A percentile compares a stretch with the other conserved stretches of the same genome.
Conservation (phyloP, 176 grass and related monocot species). For the Zea mays region DNA sequence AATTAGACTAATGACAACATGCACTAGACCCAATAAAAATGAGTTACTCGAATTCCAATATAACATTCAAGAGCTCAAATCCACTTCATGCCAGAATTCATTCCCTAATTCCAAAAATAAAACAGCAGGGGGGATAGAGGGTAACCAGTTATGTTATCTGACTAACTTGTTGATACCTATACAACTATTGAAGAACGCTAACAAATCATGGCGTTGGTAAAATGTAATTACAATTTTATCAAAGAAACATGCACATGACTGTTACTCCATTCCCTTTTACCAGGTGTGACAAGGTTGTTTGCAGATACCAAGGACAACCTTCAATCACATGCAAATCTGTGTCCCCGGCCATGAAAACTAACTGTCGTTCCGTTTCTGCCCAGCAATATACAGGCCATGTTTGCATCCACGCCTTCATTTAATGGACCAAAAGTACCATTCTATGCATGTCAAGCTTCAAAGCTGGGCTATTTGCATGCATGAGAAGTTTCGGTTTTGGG, state of each 20-base stretch:
- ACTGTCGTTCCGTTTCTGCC: neutral
- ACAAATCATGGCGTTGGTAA: neutral
- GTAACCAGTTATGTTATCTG: neutral
- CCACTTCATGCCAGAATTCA: neutral
- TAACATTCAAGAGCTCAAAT: constrained; percentile 4
- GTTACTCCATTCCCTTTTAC: neutral
- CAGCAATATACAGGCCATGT: neutral
- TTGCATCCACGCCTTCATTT: neutral
- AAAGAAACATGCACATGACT: neutral
- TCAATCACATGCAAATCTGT: neutral
- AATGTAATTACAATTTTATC: neutral
- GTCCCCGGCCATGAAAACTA: neutral
- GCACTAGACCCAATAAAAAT: no score
- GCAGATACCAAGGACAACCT: neutral
- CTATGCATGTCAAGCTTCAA: neutral
- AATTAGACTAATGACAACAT: neutral
- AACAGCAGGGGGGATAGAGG: neutral
- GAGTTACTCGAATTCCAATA: neutral
- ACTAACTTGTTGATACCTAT: neutral
- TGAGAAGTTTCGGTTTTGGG: neutral
- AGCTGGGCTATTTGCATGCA: neutral
- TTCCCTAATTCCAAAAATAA: neutral
- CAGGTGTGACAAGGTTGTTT: neutral
- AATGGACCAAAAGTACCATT: neutral
- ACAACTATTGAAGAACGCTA: neutral